These are phyloP conservation scores for Penicillium mononematosum DNA, from an alignment of 495 filamentous ascomycete species.

Conservation along the genomic window DNA sequence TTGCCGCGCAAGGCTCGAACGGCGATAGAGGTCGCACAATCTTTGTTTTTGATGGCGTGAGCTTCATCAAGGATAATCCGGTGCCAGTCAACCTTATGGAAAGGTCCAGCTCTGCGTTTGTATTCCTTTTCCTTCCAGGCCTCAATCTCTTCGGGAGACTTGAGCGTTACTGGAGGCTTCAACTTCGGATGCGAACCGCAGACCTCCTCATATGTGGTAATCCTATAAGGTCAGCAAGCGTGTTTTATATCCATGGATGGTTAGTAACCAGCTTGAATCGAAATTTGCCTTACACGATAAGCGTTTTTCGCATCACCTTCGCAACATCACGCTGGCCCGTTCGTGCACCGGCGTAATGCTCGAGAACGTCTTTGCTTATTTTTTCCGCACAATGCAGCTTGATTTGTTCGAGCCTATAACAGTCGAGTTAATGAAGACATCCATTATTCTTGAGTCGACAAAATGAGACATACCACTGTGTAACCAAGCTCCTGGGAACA, in stretches of 20 bases:
- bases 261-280: neutral
- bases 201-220: conserved; percentile 57
- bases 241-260: neutral
- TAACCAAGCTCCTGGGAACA: conserved; percentile 40
- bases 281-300: conserved; percentile 27
- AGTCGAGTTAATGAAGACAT: neutral
- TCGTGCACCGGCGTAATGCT: conserved; percentile 15
- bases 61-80: conserved; percentile 61
- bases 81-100: conserved; percentile 53
- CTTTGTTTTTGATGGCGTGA: conserved; percentile 62
- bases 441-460: neutral
- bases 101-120: conserved; percentile 31
- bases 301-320: conserved; percentile 16
- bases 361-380: conserved; percentile 9
- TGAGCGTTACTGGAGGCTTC: conserved; percentile 25
- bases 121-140: conserved; percentile 35
- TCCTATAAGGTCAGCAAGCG: conserved; percentile 14
- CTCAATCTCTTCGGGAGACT: conserved; percentile 26
- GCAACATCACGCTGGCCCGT: conserved; percentile 4
- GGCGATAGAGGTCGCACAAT: conserved; percentile 46
- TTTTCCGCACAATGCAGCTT: conserved; percentile 24
- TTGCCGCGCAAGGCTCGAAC: conserved; percentile 52
- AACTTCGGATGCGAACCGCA: conserved; percentile 46
- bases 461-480: conserved; percentile 39
- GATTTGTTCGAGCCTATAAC: neutral